Percentiles rank a stretch among this genome's conserved stretches.
Conservation (phyloP, 2,329 filamentous ascomycete genomes). For the Apiospora pterosperma region DNA sequence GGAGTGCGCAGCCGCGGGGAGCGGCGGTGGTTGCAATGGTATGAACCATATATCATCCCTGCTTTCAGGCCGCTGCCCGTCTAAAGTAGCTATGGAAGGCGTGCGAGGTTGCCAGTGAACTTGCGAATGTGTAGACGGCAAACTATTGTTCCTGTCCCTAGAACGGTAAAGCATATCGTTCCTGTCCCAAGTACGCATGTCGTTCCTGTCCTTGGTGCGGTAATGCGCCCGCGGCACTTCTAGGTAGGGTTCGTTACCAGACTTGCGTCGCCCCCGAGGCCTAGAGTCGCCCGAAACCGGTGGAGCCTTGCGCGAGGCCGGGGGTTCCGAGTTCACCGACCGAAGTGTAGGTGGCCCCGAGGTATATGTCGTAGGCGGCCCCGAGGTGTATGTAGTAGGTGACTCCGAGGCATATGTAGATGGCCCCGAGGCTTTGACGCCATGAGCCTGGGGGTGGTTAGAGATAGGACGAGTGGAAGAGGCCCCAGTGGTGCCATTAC, state of each 20-base stretch:
- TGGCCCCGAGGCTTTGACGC: not conserved
- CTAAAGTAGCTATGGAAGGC: not conserved
- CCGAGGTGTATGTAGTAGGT: not conserved
- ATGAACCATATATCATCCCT: not conserved
- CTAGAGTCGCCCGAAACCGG: not conserved
- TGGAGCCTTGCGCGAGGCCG: not conserved
- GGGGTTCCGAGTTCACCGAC: not conserved
- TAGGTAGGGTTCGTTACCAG: no score
- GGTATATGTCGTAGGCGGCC: not conserved
- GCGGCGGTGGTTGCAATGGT: not conserved
- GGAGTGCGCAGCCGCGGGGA: not conserved
- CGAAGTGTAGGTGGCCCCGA: not conserved
- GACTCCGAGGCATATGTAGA: not conserved
- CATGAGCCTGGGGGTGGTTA: not conserved
- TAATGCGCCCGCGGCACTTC: not conserved
- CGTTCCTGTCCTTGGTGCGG: not conserved
- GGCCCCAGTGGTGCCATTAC: not conserved
- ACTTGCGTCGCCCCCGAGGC: not conserved
- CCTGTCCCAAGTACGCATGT: not conserved
- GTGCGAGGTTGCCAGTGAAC: not conserved
- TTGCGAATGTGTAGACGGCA: not conserved
- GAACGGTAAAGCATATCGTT: not conserved
- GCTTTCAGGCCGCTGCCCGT: not conserved
- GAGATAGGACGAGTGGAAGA: not conserved
- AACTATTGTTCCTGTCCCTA: not conserved